A percentile compares a stretch with the other conserved stretches of the same genome.
Conservation (phyloP, 2,329 filamentous ascomycete species). For the Elsinoe fawcettii region DNA sequence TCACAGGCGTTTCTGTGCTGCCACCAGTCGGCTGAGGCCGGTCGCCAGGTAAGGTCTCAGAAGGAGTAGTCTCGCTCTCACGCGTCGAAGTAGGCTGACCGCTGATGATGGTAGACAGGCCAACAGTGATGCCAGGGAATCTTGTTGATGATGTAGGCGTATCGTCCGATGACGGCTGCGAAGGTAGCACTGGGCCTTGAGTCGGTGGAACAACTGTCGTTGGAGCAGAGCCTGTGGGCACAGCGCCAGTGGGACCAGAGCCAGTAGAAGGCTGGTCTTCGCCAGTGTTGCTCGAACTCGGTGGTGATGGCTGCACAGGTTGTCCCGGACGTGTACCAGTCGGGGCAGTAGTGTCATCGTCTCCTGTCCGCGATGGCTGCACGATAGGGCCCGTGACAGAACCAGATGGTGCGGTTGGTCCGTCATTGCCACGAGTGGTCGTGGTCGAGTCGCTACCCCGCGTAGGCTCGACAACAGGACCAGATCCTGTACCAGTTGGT, state of each 20-base stretch:
- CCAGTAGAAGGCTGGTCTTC: not conserved
- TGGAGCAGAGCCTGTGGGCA: not conserved
- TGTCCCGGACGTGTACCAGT: not conserved
- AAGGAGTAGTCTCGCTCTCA: not conserved
- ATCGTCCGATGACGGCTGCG: not conserved
- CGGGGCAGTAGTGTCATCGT: not conserved
- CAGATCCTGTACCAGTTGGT: not conserved
- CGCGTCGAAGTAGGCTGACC: not conserved
- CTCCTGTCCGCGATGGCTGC: not conserved
- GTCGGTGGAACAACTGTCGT: not conserved
- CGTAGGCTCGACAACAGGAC: not conserved
- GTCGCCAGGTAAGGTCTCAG: slow-evolving; percentile 6
- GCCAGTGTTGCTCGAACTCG: not conserved
- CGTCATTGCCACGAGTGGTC: not conserved
- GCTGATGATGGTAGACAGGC: slow-evolving; percentile 7
- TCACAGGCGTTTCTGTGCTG: not conserved
- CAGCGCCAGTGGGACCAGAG: not conserved
- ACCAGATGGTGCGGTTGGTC: not conserved
- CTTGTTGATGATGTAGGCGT: not conserved
- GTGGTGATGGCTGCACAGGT: not conserved
- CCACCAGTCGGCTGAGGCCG: not conserved
- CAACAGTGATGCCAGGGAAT: slow-evolving; percentile 12
- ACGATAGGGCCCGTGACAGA: not conserved
- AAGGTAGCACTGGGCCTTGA: not conserved
- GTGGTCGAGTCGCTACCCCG: too few relatives aligned